Percentiles rank a stretch among this genome's conserved stretches.
These are phyloP conservation scores for Polytrichum formosum DNA, from an alignment of 225 moss, liverwort and hornwort genomes.

Conservation along the genomic window DNA sequence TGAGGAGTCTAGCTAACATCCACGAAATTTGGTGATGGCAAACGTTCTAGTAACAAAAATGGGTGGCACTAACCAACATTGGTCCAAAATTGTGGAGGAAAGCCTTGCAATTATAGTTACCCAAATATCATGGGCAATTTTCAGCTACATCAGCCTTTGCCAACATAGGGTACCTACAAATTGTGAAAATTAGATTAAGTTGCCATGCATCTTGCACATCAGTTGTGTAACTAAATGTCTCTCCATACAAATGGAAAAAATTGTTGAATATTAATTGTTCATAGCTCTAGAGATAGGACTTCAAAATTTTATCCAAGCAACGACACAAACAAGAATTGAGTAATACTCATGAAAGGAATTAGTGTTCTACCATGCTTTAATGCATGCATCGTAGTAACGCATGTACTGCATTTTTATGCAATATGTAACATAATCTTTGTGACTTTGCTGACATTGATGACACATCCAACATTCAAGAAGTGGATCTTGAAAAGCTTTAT, in stretches of 20 bases:
- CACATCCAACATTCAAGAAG: constrained; percentile 59
- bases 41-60: constrained; percentile 15
- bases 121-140: constrained; percentile 75
- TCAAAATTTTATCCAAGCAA: too few species aligned
- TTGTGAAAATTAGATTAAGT: too few species aligned
- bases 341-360: too few species aligned
- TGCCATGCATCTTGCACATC: too few species aligned
- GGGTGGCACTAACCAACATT: constrained; percentile 34
- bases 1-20: constrained; percentile 24
- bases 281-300: too few species aligned
- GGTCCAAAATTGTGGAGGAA: constrained; percentile 69
- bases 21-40: constrained; percentile 19
- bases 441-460: constrained; percentile 89
- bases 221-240: too few species aligned
- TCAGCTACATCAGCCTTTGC: constrained; percentile 53
- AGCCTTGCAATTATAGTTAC: constrained; percentile 94
- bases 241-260: too few species aligned
- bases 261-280: too few species aligned
- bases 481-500: too few species aligned
- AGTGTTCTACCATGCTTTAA: constrained; percentile 61
- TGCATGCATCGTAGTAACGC: constrained; percentile 84
- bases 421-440: constrained; percentile 60
- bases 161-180: constrained; percentile 4
- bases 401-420: constrained; percentile 64
- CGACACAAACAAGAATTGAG: too few species aligned